Evolutionary conservation across 2,329 filamentous ascomycete species (phyloP), one percentile per base, ranked within the genome.

Genomic region (Pleurostoma richardsiae): DNA sequence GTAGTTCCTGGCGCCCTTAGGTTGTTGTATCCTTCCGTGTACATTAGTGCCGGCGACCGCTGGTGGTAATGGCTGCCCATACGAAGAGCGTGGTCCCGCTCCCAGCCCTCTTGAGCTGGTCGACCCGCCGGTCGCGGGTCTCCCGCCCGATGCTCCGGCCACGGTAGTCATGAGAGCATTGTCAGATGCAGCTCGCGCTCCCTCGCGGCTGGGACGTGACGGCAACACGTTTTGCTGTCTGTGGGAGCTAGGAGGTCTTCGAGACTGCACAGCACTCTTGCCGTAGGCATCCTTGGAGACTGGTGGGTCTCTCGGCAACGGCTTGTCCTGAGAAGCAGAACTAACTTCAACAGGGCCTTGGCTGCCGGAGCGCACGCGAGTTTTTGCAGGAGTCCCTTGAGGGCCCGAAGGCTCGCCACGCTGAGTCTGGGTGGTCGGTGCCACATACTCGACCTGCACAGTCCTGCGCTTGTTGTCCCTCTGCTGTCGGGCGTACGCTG

Each of bases 381-480:
- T 73, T 59, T 74, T 70, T 47, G 77, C 61, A 54, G 66, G 52
- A 38, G 56, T 50, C 29, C 52, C 44, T 31, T 54, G 42, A 5
- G 56, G 44, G 31, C 53, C 49, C 11, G 52, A 64, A 51, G 60
- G 52, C 8, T 67, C 80, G 30, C 87, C 90, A 53, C 92, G 82
- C 52, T 85, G 79, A 1, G 92, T 96, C 60, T 92, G 84, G 5
- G 90, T 95, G 29, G 85, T 84, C 28, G 94, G 94, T 26, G 91
- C 88, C 47, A 97, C 94, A 66, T 99, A 99, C 71, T 99, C 94
- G 51, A 99, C 88, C 69, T 99, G 94, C 1, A 99, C 90, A 0
- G 94, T 99, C 57, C 91, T 83, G 48, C 94, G 84, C 69, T 97
- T 97, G 58, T 86, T 86, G 62, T 96, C 91, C 55, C 90, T 86